Base-by-base conservation (phyloP, 306 rosid genomes). In the Begonia loranthoides region DNA sequence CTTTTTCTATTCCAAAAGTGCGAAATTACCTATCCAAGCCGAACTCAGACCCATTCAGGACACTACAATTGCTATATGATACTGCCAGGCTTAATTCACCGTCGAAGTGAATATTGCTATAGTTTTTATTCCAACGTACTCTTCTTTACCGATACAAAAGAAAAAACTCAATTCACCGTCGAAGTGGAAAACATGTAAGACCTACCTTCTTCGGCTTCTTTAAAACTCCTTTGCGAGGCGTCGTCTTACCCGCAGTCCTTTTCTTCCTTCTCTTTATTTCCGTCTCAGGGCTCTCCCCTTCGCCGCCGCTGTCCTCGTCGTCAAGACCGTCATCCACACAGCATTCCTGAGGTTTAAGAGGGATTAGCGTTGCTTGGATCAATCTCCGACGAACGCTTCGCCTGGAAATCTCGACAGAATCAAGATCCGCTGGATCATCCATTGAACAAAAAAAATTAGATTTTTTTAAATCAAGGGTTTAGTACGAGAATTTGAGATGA, bases 281-380 rank as follows among this genome's bases (percentile, higher is more conserved):
- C 36, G 36, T 28, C 36, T 28, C 76, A 40, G 60, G 10, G 50
- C 47, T 71, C 17, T 87, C 82, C 45, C 63, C 84, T 16, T 79
- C 84, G 47, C 62, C 64, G 13, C 41, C 48, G 55, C 51, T 41
- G 46, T 56, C 60, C 36, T 49, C 81, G 45, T 44, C 54, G 38
- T 66, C 68, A 9, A 13, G 56, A 13, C 59, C 56, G 19, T 73
- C 66, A 17, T 67, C 58, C 36, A 60, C 70, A 50, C 59, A 70
- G 55, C 51, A 52, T 17, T 70, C 70, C 22, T 56, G 74, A 2
- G 80, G 70, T 41, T 65, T 87, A 17, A 28, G 84, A 13, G 80
- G 87, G 66, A 78, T 66, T 51, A 83, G 76, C 52, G 96, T 87
- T 9, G 90, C 69, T 49, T 87, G 96, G 13, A 83, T 80, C 72